Evolutionary conservation across 2,329 filamentous ascomycete species (phyloP), one percentile per base, ranked within the genome.

Genomic region (Claviceps sp.): DNA sequence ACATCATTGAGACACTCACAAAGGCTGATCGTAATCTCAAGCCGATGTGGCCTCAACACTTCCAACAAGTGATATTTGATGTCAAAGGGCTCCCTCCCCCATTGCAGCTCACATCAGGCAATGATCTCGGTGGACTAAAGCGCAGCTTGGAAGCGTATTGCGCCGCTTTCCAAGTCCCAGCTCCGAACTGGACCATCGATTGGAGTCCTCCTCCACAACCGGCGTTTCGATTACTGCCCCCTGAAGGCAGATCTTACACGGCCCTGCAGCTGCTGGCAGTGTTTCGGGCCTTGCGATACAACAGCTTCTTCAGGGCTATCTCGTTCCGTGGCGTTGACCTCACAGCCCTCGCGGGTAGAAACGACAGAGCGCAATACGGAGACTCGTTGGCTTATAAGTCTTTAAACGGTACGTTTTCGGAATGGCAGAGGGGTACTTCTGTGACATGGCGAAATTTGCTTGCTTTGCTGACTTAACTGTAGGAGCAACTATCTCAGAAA

Each of bases 221-320:
- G 17, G 73, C 77, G 50, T 79, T 81, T 53, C 72, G 75, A 8
- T 65, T 81, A 17, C 64, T 79, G 5, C 70, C 74, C 13, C 62
- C 70, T 3, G 62, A 64, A 2, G 65, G 65, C 3, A 56, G 60
- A 2, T 59, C 59, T 5, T 80, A 81, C 58, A 70, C 70, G 4
- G 63, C 71, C 4, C 61, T 76, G 40, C 77, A 81, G 59, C 65
- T 81, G 3, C 62, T 81, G n/a, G 77, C 77, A 10, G 71, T 80
- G 1, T 71, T 80, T 57, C 72, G 76, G 4, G 75, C 77, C 1
- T 62, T 80, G 54, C 70, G 77, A 10, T 81, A 78, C 60, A 81
- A 81, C 51, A 77, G 76, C 56, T 80, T 75, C 57, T 80, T 81
- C 63, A 76, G 74, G 53, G 74, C 76, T 0, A 62, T 81, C n/a